phyloP scores from a whole-genome alignment of 495 filamentous ascomycete species.

The Neurospora sp. region DNA sequence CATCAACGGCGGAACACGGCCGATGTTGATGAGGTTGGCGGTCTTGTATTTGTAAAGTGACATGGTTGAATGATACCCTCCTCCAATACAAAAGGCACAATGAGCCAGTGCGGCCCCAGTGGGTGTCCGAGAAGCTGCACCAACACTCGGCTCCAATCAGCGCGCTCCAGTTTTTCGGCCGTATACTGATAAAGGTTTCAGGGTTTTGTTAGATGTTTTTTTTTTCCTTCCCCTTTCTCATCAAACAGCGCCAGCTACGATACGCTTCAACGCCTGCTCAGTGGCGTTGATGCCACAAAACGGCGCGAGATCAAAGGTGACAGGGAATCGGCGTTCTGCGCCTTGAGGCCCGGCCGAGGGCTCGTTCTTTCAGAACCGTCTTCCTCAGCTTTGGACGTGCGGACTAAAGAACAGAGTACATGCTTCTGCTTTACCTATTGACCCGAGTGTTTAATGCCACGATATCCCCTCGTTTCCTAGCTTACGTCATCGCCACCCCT shows the following conservation, averaged over 20 bases:
- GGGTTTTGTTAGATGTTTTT: neutral
- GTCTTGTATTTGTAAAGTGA: constrained; percentile 17
- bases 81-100: constrained; percentile 17
- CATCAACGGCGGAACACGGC: neutral
- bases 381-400: constrained; percentile 40
- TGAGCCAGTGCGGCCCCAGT: neutral
- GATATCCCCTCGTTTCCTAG: neutral
- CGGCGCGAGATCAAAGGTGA: constrained; percentile 35
- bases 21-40: neutral
- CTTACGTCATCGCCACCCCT: constrained; percentile 4
- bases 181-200: neutral
- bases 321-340: constrained; percentile 14
- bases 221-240: neutral
- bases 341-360: constrained; percentile 16
- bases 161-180: neutral
- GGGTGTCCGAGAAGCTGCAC: neutral
- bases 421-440: constrained; percentile 8
- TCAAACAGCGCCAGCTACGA: constrained; percentile 34
- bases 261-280: constrained; percentile 37
- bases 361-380: constrained; percentile 44
- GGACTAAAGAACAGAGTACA: constrained; percentile 48
- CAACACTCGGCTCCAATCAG: neutral
- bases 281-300: constrained; percentile 40
- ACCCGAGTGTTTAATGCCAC: neutral
- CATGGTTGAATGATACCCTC: constrained; percentile 33